These are phyloP conservation scores for Talaromyces stipitatus DNA, from an alignment of 495 filamentous ascomycete genomes.

Conservation along the genomic window DNA sequence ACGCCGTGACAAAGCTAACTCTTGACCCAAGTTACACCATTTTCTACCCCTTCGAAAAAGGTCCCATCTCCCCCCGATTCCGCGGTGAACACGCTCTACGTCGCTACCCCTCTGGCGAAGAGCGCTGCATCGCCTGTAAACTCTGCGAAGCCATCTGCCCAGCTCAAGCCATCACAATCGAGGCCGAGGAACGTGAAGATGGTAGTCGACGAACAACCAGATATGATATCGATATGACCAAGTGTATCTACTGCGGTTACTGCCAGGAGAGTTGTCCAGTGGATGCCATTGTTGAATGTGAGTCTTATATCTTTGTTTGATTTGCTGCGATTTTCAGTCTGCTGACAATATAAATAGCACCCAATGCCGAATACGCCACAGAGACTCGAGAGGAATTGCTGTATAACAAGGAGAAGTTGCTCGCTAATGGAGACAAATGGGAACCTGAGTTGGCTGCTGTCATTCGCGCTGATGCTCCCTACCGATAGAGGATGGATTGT, in stretches of 20 bases:
- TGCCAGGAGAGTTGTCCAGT: conserved; percentile 99
- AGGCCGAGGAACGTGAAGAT: conserved; percentile 95
- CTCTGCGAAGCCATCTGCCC: conserved; percentile 98
- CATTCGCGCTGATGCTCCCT: conserved; percentile 81
- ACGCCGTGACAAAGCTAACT: conserved; percentile 5
- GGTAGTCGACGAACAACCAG: conserved; percentile 89
- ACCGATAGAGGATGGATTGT: conserved; percentile 50
- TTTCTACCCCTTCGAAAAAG: conserved; percentile 98
- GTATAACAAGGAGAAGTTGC: conserved; percentile 97
- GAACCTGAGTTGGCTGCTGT: conserved; percentile 92
- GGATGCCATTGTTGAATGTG: conserved; percentile 91
- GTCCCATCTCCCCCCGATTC: conserved; percentile 95
- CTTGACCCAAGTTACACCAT: conserved; percentile 84
- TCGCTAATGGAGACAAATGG: conserved; percentile 93
- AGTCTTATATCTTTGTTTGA: conserved; percentile 11
- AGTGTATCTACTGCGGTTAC: conserved; percentile 99
- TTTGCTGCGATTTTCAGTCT: neutral
- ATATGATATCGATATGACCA: conserved; percentile 99
- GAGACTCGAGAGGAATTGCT: conserved; percentile 95
- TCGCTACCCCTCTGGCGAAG: conserved; percentile 93
- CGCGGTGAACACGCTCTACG: conserved; percentile 93
- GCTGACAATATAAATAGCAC: conserved; percentile 34
- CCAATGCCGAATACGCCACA: conserved; percentile 96
- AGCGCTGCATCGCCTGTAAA: conserved; percentile 99
- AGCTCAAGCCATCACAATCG: conserved; percentile 94